phyloP scores from a whole-genome alignment of 495 filamentous ascomycete species.

The Trichoderma parareesei region DNA sequence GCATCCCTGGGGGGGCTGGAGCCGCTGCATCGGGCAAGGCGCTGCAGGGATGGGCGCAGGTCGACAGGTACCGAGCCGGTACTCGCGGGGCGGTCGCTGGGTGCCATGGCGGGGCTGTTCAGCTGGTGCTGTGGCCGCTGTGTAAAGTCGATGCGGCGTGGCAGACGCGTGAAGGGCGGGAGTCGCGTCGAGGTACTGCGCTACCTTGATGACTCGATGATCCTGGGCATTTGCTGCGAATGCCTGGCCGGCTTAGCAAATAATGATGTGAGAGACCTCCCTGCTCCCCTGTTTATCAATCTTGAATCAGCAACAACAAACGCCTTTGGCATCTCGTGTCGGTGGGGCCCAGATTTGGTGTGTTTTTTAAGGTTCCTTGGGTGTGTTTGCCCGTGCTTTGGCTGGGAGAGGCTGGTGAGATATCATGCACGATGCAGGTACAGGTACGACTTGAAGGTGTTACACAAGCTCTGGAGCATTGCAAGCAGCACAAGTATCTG shows the following conservation, averaged over 20 bases:
- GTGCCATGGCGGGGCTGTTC: not conserved
- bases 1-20: not conserved
- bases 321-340: conserved; percentile 2
- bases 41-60: not conserved
- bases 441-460: not conserved
- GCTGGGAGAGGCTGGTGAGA: not conserved
- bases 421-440: not conserved
- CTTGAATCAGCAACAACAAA: conserved; percentile 10
- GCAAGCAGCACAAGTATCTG: too few relatives aligned
- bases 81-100: not conserved
- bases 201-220: not conserved
- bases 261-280: not conserved
- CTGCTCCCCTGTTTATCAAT: conserved; percentile 4
- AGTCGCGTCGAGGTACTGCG: conserved; percentile 1
- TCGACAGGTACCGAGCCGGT: not conserved
- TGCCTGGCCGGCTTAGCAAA: not conserved
- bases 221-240: not conserved
- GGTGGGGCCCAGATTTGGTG: not conserved
- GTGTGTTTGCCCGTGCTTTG: too few relatives aligned
- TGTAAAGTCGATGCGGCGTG: not conserved
- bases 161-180: not conserved
- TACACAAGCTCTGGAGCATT: too few relatives aligned
- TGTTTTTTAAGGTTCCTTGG: not conserved
- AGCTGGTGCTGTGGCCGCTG: not conserved
- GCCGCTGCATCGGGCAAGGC: not conserved